Conservation (phyloP, 2,329 filamentous ascomycete genomes). For the Verticillium isaacii region DNA sequence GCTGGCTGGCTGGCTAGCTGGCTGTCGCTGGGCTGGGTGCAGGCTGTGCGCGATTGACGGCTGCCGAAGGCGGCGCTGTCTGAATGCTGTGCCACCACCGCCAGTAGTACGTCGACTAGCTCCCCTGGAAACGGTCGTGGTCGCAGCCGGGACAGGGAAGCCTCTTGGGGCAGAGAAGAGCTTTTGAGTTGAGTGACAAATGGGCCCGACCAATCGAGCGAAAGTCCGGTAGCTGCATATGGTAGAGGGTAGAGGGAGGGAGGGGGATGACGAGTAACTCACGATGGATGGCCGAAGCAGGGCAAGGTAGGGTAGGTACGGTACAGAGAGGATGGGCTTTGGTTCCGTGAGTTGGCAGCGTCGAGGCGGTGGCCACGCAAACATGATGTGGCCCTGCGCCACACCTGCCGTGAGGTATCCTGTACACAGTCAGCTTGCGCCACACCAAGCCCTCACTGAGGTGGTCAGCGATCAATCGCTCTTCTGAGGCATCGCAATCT, state of each 20-base stretch:
- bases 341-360: neutral
- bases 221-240: neutral
- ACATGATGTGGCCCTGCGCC: neutral
- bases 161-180: neutral
- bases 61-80: neutral
- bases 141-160: neutral
- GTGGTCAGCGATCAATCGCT: neutral
- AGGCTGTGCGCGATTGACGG: neutral
- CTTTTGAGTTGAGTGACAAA: neutral
- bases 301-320: neutral
- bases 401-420: neutral
- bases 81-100: neutral
- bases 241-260: neutral
- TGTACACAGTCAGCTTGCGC: neutral
- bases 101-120: neutral
- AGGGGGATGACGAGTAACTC: neutral
- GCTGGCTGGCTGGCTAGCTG: too few species aligned
- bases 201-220: neutral
- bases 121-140: neutral
- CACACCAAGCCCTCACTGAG: neutral
- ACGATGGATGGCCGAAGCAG: neutral
- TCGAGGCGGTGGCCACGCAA: neutral
- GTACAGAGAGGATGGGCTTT: too few species aligned
- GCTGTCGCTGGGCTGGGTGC: neutral
- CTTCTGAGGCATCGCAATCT: neutral